A percentile compares a stretch with the other conserved stretches of the same genome.
Conservation (phyloP, 2,329 filamentous ascomycete species). For the Aspergillus cejpii region DNA sequence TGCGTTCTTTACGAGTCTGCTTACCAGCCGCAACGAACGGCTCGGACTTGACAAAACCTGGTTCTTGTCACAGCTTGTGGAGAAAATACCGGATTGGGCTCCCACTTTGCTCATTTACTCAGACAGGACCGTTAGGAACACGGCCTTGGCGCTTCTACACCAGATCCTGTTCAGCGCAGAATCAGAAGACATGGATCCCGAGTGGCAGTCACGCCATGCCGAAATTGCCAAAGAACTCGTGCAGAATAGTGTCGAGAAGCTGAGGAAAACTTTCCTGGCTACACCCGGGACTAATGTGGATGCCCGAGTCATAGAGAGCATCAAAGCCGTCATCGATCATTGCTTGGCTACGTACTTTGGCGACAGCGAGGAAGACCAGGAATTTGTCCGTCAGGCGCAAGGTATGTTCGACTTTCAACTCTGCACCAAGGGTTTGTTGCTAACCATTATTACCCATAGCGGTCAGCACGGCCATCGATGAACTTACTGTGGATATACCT, state of each 20-base stretch:
- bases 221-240: slow-evolving; percentile 30
- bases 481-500: slow-evolving; percentile 32
- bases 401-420: slow-evolving; percentile 24
- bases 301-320: slow-evolving; percentile 31
- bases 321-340: slow-evolving; percentile 33
- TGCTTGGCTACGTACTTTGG: slow-evolving; percentile 37
- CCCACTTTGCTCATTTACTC: slow-evolving; percentile 49
- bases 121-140: slow-evolving; percentile 41
- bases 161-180: slow-evolving; percentile 39
- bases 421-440: background rate
- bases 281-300: slow-evolving; percentile 27
- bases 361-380: slow-evolving; percentile 32
- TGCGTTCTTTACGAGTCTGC: slow-evolving; percentile 49
- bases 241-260: slow-evolving; percentile 27
- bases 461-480: slow-evolving; percentile 29
- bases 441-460: slow-evolving; percentile 16
- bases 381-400: slow-evolving; percentile 28
- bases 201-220: slow-evolving; percentile 22
- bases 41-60: slow-evolving; percentile 29
- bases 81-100: slow-evolving; percentile 45
- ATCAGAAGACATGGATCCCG: slow-evolving; percentile 24
- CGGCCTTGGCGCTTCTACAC: slow-evolving; percentile 41
- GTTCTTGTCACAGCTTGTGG: slow-evolving; percentile 34
- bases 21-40: slow-evolving; percentile 38
- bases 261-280: slow-evolving; percentile 29